Conservation (phyloP, 768 basidiomycete genomes). For the Termitomyces sp. region DNA sequence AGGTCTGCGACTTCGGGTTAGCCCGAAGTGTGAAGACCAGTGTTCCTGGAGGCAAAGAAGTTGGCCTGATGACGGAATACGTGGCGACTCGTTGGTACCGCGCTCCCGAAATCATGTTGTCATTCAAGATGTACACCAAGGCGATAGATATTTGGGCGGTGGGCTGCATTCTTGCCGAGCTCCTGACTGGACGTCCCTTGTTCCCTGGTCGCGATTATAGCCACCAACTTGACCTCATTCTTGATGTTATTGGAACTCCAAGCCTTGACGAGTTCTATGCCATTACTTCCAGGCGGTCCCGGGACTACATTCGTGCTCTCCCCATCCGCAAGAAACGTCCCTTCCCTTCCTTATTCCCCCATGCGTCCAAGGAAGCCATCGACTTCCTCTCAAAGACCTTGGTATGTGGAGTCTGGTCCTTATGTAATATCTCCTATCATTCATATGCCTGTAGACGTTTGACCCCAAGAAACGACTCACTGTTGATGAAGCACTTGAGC, state of each 20-base stretch:
- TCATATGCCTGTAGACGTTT: constrained; percentile 63
- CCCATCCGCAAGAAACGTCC: constrained; percentile 89
- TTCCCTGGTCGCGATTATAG: constrained; percentile 98
- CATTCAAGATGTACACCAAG: constrained; percentile 98
- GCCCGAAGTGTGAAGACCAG: constrained; percentile 85
- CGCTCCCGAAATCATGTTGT: constrained; percentile 99
- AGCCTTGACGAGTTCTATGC: constrained; percentile 97
- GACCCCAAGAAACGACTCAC: constrained; percentile 97
- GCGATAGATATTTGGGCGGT: constrained; percentile 91
- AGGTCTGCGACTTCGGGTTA: constrained; percentile 93
- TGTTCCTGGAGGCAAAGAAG: constrained; percentile 80
- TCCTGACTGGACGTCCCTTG: constrained; percentile 91
- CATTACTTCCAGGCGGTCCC: constrained; percentile 87
- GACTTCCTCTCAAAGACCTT: constrained; percentile 76
- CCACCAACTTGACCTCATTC: constrained; percentile 92
- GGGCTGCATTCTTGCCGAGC: constrained; percentile 89
- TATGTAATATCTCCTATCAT: not conserved
- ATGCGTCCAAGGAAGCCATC: constrained; percentile 75
- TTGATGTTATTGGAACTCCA: constrained; percentile 96
- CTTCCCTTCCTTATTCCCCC: constrained; percentile 85
- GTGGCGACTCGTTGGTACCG: constrained; percentile 99
- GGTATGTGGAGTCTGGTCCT: constrained; percentile 36
- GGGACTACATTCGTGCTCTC: constrained; percentile 92
- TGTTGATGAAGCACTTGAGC: constrained; percentile 89
- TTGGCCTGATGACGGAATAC: constrained; percentile 93